A percentile compares a stretch with the other conserved stretches of the same genome.
These are phyloP conservation scores for Westerdykella aurantiaca DNA, from an alignment of 2,329 filamentous ascomycete genomes.

Conservation along the genomic window DNA sequence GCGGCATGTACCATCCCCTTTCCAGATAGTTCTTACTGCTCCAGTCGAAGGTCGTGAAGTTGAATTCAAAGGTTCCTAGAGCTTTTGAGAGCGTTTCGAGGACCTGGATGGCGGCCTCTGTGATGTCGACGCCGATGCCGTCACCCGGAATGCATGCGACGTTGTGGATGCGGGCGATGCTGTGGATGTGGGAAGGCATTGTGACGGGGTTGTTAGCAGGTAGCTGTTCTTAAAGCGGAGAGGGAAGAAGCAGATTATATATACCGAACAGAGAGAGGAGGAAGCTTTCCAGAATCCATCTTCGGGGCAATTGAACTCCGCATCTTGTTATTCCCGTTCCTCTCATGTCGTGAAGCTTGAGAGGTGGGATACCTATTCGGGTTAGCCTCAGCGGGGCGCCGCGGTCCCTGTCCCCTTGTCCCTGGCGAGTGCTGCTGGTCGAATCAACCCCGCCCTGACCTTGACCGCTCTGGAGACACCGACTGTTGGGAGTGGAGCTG, in stretches of 20 bases:
- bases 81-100: slow-evolving; percentile 41
- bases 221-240: not conserved
- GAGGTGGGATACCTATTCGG: not conserved
- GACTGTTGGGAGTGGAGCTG: too few species aligned
- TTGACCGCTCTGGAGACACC: too few species aligned
- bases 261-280: not conserved
- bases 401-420: not conserved
- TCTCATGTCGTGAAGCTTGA: not conserved
- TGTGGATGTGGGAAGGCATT: slow-evolving; percentile 31
- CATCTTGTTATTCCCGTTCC: too few species aligned
- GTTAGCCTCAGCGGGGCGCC: not conserved
- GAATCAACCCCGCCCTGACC: too few species aligned
- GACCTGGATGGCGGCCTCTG: slow-evolving; percentile 21
- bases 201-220: not conserved
- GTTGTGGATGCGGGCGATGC: slow-evolving; percentile 23
- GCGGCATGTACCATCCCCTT: slow-evolving; percentile 50
- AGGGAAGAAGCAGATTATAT: not conserved
- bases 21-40: slow-evolving; percentile 46
- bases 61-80: slow-evolving; percentile 44
- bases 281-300: too few species aligned
- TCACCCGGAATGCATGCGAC: slow-evolving; percentile 15
- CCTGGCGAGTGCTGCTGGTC: not conserved
- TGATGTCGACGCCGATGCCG: slow-evolving; percentile 31
- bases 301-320: too few species aligned
- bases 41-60: slow-evolving; percentile 50